Conservation (phyloP, 441 rosid species). For the Croton laevigatus region DNA sequence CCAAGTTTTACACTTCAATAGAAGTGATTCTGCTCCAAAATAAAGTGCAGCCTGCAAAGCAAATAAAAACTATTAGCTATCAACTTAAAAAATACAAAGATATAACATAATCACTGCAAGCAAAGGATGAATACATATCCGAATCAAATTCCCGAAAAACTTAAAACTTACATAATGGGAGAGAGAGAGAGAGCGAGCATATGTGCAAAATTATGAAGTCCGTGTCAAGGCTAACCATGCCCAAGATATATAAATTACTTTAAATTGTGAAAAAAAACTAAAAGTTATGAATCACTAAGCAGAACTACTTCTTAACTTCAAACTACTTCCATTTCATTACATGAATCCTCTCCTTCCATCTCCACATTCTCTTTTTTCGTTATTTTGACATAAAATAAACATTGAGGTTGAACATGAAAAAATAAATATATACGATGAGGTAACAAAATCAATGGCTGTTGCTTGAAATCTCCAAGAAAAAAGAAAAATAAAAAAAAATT, state of each 20-base stretch:
- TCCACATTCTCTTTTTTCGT: neutral
- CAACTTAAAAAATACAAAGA: no score
- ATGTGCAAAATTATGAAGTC: neutral
- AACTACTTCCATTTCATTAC: neutral
- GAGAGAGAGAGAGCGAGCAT: no score
- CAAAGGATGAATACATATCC: neutral
- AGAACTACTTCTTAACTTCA: neutral
- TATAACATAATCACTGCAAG: no score
- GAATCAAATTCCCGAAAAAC: neutral
- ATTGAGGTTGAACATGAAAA: neutral
- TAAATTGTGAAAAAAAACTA: neutral
- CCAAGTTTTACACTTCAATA: constrained; percentile 59
- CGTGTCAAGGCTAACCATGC: neutral
- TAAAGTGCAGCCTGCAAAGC: constrained; percentile 61
- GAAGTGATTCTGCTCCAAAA: constrained; percentile 71
- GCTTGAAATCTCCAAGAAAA: neutral
- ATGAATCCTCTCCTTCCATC: neutral
- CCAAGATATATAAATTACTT: neutral
- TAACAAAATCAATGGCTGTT: neutral
- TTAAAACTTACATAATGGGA: neutral
- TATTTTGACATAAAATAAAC: neutral
- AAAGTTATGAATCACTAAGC: neutral
- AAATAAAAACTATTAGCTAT: no score
- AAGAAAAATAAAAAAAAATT: neutral
- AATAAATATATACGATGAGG: neutral